A percentile compares a stretch with the other conserved stretches of the same genome.
Conservation (phyloP, 306 rosid genomes). For the Aeschynomene evenia region DNA sequence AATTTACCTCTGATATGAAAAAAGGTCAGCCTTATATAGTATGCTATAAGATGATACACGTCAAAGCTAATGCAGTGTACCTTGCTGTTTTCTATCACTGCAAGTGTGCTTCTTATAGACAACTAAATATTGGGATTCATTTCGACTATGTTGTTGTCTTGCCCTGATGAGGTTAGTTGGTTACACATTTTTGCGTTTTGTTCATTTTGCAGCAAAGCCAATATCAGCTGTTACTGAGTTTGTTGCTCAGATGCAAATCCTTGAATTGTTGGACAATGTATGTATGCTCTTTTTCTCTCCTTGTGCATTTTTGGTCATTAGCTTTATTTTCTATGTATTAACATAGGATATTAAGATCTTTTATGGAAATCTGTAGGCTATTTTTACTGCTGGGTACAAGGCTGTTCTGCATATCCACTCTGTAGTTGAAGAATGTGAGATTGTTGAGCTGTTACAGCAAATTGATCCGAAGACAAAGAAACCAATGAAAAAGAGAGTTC, state of each 20-base stretch:
- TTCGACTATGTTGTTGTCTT: background rate
- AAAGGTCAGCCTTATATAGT: background rate
- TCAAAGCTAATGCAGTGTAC: background rate
- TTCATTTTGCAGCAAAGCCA: constrained; percentile 63
- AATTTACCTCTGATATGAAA: constrained; percentile 10
- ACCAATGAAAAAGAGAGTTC: constrained; percentile 76
- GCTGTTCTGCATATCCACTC: constrained; percentile 94
- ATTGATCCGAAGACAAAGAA: constrained; percentile 89
- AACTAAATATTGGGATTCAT: constrained; percentile 8
- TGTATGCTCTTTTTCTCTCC: background rate
- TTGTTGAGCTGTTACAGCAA: constrained; percentile 84
- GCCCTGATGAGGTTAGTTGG: background rate
- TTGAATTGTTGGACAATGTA: constrained; percentile 94
- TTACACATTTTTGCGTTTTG: background rate
- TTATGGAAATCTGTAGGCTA: constrained; percentile 55
- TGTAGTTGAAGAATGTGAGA: constrained; percentile 97
- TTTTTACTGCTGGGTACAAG: constrained; percentile 98
- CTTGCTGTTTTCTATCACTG: background rate
- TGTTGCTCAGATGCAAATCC: constrained; percentile 81
- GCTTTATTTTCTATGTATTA: constrained; percentile 4
- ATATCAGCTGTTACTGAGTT: constrained; percentile 73
- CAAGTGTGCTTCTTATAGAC: background rate
- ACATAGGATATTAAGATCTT: constrained; percentile 16
- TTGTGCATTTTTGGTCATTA: background rate
- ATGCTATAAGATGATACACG: background rate